Conservation (phyloP, 805 yeast genomes). For the Yarrowia deformans region DNA sequence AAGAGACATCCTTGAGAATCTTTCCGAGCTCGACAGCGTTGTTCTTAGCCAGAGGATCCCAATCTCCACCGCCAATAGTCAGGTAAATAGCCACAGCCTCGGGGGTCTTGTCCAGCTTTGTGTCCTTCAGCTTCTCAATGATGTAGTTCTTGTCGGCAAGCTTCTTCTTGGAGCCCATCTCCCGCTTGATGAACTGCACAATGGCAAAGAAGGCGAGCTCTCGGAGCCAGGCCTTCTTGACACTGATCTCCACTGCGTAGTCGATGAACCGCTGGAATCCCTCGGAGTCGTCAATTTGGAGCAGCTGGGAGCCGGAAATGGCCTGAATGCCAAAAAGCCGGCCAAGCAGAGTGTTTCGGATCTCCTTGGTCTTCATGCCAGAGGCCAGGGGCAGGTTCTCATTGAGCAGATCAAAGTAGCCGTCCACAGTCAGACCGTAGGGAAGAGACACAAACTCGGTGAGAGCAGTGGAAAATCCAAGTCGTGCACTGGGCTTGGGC, state of each 20-base stretch:
- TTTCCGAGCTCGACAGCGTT: conserved; percentile 68
- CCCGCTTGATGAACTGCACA: conserved; percentile 53
- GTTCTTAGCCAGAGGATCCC: conserved; percentile 75
- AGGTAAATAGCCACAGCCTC: conserved; percentile 83
- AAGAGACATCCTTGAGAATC: conserved; percentile 58
- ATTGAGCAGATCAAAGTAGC: conserved; percentile 52
- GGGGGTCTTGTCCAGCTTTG: conserved; percentile 66
- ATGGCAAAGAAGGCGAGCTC: conserved; percentile 81
- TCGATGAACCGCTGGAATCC: conserved; percentile 55
- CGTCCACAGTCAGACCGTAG: conserved; percentile 51
- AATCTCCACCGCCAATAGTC: conserved; percentile 55
- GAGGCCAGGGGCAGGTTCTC: conserved; percentile 49
- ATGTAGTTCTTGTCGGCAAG: conserved; percentile 41
- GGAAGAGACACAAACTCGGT: conserved; percentile 59
- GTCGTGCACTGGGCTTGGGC: conserved; percentile 79
- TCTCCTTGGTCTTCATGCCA: conserved; percentile 42
- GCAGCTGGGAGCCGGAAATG: conserved; percentile 62
- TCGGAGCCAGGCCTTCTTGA: conserved; percentile 80
- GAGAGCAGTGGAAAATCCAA: conserved; percentile 88
- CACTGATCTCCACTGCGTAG: conserved; percentile 63
- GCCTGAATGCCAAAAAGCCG: conserved; percentile 84
- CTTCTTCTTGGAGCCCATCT: conserved; percentile 13
- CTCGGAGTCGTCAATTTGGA: conserved; percentile 47
- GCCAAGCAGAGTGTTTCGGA: conserved; percentile 66
- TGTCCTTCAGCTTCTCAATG: conserved; percentile 58